Base-by-base conservation (phyloP, 2,329 filamentous ascomycete species). In the Aaosphaeria pasadenensis region DNA sequence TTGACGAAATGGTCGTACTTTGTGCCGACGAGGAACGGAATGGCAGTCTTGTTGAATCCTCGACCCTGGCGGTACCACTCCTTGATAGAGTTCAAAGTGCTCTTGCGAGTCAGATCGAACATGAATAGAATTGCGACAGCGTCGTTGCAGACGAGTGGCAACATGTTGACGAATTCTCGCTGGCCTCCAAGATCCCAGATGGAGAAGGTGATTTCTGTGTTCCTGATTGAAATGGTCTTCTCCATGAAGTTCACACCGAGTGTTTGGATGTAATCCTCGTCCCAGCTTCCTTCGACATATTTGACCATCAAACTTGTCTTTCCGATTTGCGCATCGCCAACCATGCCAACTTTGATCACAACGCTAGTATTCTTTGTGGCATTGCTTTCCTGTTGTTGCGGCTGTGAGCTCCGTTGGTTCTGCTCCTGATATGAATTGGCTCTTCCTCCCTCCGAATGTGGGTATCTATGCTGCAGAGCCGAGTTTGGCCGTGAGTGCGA, bases 1-100 rank as follows among this genome's bases (percentile, higher is more conserved):
- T 97, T 99, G 73, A 99, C 92, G 75, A 99, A 99, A 68, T 97
- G 94, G 65, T 99, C 94, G 71, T 97, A 99, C 73, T 99, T 99
- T 33, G 94, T 99, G 51, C 94, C 94, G 13, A 99, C 89, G 28
- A 99, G 74, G 65, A 99, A 96, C 0, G 94, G 94, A 58, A 99
- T 99, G n/a, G 94, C 94, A 11, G 94, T 99, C 80, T 99, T 99
- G 80, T 99, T 99, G 80, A 99, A 99, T 28, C 94, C 94, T 55
- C 94, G 83, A 42, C 94, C 94, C 74, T 99, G 94, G 47, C 94
- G 84, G 70, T 99, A 99, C 94, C 94, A 99, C 71, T 99, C 94
- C 77, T 99, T 99, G 79, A 99, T 97, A 64, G 90, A 96, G 76
- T 99, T 99, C 59, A 99, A 79, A 0, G 94, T 99, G 74, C 91